Evolutionary conservation across 2,329 filamentous ascomycete genomes (phyloP).

Genomic region (Ceratocystiopsis sp.): DNA sequence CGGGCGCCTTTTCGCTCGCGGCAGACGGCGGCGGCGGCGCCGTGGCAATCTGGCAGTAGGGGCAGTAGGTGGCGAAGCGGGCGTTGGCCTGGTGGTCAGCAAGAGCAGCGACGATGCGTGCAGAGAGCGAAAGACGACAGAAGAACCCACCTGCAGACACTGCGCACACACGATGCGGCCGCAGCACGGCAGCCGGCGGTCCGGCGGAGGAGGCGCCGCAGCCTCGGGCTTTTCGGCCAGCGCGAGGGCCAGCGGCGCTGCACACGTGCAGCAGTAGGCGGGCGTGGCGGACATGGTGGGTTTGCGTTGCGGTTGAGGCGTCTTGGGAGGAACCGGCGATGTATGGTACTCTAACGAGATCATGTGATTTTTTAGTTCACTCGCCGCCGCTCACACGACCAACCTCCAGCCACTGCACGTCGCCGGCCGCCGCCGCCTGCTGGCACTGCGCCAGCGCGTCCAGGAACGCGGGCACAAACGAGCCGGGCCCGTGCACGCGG

Average conservation of each 20-base stretch:
- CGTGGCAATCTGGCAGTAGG: conserved; percentile 60
- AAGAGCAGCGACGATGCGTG: conserved; percentile 3
- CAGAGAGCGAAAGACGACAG: not conserved
- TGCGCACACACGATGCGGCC: conserved; percentile 51
- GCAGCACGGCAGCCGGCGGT: conserved; percentile 49
- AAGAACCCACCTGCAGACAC: conserved; percentile 41
- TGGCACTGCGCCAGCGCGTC: conserved; percentile 43
- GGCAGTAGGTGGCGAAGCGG: conserved; percentile 50
- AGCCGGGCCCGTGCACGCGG: conserved; percentile 59
- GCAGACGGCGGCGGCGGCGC: conserved; percentile 15
- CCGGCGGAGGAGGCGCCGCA: conserved; percentile 10
- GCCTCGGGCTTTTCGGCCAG: conserved; percentile 12
- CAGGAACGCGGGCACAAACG: conserved; percentile 71
- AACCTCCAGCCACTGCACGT: conserved; percentile 8
- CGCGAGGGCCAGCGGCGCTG: conserved; percentile 35
- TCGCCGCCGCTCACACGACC: no score
- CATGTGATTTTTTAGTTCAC: not conserved
- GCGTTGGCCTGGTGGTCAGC: conserved; percentile 34
- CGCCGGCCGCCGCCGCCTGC: conserved; percentile 3
- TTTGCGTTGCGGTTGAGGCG: no score
- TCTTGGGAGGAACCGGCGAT: no score
- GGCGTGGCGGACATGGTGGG: not conserved
- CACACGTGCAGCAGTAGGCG: conserved; percentile 49
- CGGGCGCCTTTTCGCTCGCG: not conserved
- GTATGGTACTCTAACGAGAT: not conserved